A percentile compares a stretch with the other conserved stretches of the same genome.
phyloP scores from a whole-genome alignment of 2,329 filamentous ascomycete genomes.

The Xylariaceae sp. region DNA sequence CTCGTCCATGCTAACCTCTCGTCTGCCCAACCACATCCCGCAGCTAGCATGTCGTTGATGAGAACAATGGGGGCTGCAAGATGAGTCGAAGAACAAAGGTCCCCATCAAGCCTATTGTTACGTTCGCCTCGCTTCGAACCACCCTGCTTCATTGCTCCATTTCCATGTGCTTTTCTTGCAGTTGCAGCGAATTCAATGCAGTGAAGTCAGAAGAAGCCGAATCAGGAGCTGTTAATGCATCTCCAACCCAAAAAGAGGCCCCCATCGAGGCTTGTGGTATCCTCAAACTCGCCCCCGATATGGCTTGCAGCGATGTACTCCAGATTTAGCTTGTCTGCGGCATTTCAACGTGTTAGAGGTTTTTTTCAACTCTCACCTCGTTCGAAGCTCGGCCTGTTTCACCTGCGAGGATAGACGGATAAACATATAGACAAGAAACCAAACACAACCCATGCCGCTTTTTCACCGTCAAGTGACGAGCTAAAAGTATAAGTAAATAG shows the following conservation, averaged over 20 bases:
- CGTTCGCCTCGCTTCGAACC: slow-evolving; percentile 28
- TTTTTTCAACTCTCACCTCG: no score
- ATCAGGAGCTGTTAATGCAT: slow-evolving; percentile 26
- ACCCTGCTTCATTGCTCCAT: slow-evolving; percentile 13
- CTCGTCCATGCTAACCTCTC: slow-evolving; percentile 35
- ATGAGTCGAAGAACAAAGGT: slow-evolving; percentile 18
- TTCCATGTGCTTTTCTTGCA: slow-evolving; percentile 20
- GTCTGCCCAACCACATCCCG: slow-evolving; percentile 42
- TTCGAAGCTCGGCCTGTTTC: not conserved
- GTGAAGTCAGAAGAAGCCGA: slow-evolving; percentile 8
- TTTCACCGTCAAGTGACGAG: slow-evolving; percentile 40
- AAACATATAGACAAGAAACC: not conserved
- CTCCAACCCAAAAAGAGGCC: slow-evolving; percentile 30
- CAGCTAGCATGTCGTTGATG: slow-evolving; percentile 30
- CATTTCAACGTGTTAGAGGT: slow-evolving; percentile 16
- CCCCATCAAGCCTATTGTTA: slow-evolving; percentile 13
- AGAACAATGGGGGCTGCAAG: slow-evolving; percentile 32
- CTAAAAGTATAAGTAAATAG: slow-evolving; percentile 26
- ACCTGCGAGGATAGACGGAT: not conserved
- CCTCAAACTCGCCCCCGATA: slow-evolving; percentile 38
- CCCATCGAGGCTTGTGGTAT: slow-evolving; percentile 31
- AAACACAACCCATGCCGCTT: slow-evolving; percentile 14
- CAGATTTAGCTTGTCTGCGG: not conserved
- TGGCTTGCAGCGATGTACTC: slow-evolving; percentile 16
- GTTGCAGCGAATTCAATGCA: slow-evolving; percentile 16